Conservation (phyloP, 495 filamentous ascomycete genomes). For the Penicillium bialowiezense region DNA sequence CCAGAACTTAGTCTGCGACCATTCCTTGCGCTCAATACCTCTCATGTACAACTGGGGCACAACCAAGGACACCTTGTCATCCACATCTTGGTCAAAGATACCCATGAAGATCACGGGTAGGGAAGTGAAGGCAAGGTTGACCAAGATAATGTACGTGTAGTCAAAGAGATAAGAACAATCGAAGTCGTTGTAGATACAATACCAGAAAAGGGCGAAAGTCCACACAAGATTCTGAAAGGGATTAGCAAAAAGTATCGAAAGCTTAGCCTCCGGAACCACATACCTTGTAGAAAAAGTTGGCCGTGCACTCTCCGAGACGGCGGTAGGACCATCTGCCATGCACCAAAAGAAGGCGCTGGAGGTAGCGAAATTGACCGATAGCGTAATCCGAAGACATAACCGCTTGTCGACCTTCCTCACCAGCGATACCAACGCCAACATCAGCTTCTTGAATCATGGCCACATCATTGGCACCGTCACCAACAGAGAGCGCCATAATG, state of each 20-base stretch:
- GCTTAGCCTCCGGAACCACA: conserved; percentile 6
- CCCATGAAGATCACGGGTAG: conserved; percentile 95
- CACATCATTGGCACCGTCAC: conserved; percentile 98
- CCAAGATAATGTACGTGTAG: conserved; percentile 93
- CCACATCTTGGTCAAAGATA: conserved; percentile 95
- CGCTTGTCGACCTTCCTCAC: conserved; percentile 93
- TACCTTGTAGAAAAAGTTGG: conserved; percentile 99
- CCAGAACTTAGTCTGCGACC: conserved; percentile 98
- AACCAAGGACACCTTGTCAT: conserved; percentile 86
- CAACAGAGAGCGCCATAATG: conserved; percentile 95
- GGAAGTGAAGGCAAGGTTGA: conserved; percentile 97
- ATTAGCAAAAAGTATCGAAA: conserved; percentile 12
- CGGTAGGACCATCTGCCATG: conserved; percentile 97
- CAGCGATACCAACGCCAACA: conserved; percentile 96
- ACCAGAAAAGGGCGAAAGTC: conserved; percentile 98
- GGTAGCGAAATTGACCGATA: conserved; percentile 95
- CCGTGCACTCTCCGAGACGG: conserved; percentile 86
- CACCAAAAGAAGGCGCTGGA: conserved; percentile 87
- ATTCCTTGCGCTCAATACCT: conserved; percentile 95
- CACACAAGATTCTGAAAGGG: conserved; percentile 80
- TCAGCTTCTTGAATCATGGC: conserved; percentile 99
- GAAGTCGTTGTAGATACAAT: conserved; percentile 90
- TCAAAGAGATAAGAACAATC: conserved; percentile 96
- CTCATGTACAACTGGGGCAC: conserved; percentile 94
- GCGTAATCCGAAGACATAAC: conserved; percentile 99